A percentile compares a stretch with the other conserved stretches of the same genome.
phyloP scores from a whole-genome alignment of 169 alveolate genomes.

The Eimeria tenella region DNA sequence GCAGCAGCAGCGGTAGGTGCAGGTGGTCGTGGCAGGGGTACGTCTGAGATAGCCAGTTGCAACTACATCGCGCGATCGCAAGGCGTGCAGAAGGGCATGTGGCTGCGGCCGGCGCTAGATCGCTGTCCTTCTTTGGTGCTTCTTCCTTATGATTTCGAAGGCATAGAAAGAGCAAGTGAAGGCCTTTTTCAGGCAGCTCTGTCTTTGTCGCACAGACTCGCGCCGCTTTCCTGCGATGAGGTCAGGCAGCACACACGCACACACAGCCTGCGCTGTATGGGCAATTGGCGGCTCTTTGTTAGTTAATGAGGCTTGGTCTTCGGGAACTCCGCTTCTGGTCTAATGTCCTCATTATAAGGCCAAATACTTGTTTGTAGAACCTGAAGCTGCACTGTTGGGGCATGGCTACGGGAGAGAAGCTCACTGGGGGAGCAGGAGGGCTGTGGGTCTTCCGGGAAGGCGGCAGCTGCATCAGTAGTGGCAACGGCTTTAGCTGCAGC shows the following conservation, averaged over 20 bases:
- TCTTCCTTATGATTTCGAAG: conserved; percentile 76
- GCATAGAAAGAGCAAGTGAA: conserved; percentile 38
- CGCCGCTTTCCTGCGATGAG: conserved; percentile 75
- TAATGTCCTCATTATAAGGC: too few species aligned
- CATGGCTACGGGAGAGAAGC: too few species aligned
- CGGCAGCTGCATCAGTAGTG: background rate
- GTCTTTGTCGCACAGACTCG: conserved; percentile 33
- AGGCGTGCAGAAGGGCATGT: conserved; percentile 77
- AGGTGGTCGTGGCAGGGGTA: background rate
- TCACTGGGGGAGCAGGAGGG: too few species aligned
- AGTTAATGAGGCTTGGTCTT: too few species aligned
- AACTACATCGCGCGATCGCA: conserved; percentile 64
- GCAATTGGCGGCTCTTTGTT: too few species aligned
- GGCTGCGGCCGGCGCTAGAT: conserved; percentile 66
- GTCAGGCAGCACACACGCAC: background rate
- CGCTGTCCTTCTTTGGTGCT: conserved; percentile 68
- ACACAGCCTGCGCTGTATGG: too few species aligned
- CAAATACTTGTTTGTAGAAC: too few species aligned
- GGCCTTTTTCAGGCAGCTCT: conserved; percentile 50
- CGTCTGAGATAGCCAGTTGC: conserved; percentile 76
- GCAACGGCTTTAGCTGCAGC: background rate
- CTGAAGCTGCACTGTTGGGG: too few species aligned
- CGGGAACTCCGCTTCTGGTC: too few species aligned
- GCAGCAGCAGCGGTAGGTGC: conserved; percentile 20
- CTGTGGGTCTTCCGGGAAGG: too few species aligned